Evolutionary conservation across 2,329 filamentous ascomycete genomes (phyloP), one percentile per base, ranked within the genome.

Genomic region (Penicillium decumbens): DNA sequence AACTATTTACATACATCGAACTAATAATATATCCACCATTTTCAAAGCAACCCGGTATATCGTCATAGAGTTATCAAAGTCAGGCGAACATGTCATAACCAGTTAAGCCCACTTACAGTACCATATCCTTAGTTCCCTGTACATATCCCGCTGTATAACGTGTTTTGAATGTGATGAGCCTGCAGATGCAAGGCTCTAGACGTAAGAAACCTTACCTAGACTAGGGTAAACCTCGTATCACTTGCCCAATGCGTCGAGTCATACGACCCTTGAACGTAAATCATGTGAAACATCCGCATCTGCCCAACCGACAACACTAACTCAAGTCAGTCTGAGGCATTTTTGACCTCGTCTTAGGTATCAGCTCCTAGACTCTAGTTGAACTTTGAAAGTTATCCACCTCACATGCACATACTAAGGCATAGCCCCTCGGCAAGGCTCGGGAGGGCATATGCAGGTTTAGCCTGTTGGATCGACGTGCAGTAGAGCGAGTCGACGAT

Each of bases 391-490:
- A 35, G 15, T 20, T 20, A 18, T 5, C 15, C 33, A 37, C 33
- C 15, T 37, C 33, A 37, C 32, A 18, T 10, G 15, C 18, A 20
- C 32, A 9, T 35, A 20, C 15, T 9, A 13, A 15, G 32, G 32
- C n/a, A 12, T 6, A 20, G 18, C 15, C 33, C 18, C 18, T 37
- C 45, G 24, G 45, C 7, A 29, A 15, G 9, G 23, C 49, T 41
- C 43, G 49, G 48, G 28, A 37, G 39, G 23, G 33, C 40, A 51
- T 40, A 43, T 51, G 49, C 33, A 38, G 32, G n/a, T 3, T 24
- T 12, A 20, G 44, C 28, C 44, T 33, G 49, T 50, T 32, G 28
- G 33, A 51, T 43, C 40, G 41, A 47, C 43, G 24, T 25, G 29
- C 41, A 38, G 38, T 7, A 20, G 32, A 37, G 18, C 28, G 27